phyloP scores from a whole-genome alignment of 345 rosid genomes.

The Lepidium sativum region DNA sequence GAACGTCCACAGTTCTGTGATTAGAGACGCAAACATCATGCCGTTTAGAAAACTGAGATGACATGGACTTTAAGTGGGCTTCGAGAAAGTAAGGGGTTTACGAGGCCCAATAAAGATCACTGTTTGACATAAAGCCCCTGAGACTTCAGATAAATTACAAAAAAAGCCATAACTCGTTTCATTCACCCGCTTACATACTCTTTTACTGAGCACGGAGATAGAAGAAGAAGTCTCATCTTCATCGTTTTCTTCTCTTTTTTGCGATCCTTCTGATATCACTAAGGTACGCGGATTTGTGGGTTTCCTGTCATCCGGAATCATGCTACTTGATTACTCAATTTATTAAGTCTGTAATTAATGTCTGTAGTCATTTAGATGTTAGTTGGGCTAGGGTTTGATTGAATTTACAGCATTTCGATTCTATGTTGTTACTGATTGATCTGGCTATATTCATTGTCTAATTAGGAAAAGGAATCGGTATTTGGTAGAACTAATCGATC shows the following conservation, averaged over 20 bases:
- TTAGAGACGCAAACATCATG: background rate
- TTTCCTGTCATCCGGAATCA: background rate
- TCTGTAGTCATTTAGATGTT: background rate
- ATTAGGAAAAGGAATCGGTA: background rate
- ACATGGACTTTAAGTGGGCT: background rate
- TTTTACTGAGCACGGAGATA: background rate
- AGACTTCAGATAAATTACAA: background rate
- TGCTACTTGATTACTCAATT: background rate
- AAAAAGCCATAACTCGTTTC: slow-evolving; percentile 4
- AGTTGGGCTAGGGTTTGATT: slow-evolving; percentile 9
- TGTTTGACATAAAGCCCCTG: background rate
- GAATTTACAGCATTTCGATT: background rate
- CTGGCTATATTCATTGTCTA: too few species aligned
- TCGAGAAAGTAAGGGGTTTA: background rate
- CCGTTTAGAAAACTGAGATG: background rate
- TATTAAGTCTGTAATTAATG: background rate
- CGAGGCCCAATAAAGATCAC: background rate
- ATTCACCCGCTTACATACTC: slow-evolving; percentile 5
- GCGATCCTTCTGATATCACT: slow-evolving; percentile 9
- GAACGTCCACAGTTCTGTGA: background rate
- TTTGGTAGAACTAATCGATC: slow-evolving; percentile 14
- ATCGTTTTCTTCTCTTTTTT: slow-evolving; percentile 1
- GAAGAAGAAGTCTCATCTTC: slow-evolving; percentile 11
- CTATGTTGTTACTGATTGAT: slow-evolving; percentile 3
- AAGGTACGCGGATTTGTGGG: slow-evolving; percentile 7